Percentiles rank a stretch among this genome's conserved stretches.
These are phyloP conservation scores for Coemansia reversa DNA, from an alignment of 192 early-diverging fungal species.

Conservation along the genomic window DNA sequence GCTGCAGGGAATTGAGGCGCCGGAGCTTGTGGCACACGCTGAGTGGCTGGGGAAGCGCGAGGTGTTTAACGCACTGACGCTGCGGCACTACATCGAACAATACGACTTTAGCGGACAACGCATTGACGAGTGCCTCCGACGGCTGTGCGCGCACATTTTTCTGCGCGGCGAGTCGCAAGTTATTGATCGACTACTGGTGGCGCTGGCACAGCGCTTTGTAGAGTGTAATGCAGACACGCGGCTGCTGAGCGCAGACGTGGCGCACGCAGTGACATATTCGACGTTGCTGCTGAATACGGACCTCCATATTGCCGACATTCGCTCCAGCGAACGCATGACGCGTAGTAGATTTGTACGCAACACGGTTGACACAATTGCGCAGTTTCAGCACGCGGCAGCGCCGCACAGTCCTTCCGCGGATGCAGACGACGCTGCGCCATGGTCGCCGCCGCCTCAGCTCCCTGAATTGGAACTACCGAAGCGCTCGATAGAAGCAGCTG, in stretches of 20 bases:
- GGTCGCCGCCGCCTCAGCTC: conserved; percentile 47
- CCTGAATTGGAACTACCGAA: conserved; percentile 52
- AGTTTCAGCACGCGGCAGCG: conserved; percentile 35
- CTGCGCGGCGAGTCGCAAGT: conserved; percentile 92
- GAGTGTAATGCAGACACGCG: conserved; percentile 71
- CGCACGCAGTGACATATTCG: conserved; percentile 84
- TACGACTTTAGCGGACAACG: conserved; percentile 71
- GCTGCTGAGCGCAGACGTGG: conserved; percentile 64
- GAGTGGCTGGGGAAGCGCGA: conserved; percentile 59
- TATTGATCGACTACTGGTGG: conserved; percentile 85
- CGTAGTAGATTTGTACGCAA: conserved; percentile 70
- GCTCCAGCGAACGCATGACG: conserved; percentile 68
- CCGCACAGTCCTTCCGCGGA: neutral
- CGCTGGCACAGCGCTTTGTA: conserved; percentile 79
- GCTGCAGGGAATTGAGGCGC: conserved; percentile 37
- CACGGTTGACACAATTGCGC: conserved; percentile 59
- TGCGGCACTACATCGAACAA: conserved; percentile 72
- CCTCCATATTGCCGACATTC: conserved; percentile 79
- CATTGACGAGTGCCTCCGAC: conserved; percentile 79
- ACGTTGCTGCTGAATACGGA: conserved; percentile 91
- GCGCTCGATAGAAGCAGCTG: conserved; percentile 27
- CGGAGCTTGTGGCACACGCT: conserved; percentile 37
- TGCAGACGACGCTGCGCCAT: conserved; percentile 1
- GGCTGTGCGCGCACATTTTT: conserved; percentile 72
- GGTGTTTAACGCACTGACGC: conserved; percentile 56